phyloP scores from a whole-genome alignment of 768 basidiomycete species.

The Suillus subalutaceus region DNA sequence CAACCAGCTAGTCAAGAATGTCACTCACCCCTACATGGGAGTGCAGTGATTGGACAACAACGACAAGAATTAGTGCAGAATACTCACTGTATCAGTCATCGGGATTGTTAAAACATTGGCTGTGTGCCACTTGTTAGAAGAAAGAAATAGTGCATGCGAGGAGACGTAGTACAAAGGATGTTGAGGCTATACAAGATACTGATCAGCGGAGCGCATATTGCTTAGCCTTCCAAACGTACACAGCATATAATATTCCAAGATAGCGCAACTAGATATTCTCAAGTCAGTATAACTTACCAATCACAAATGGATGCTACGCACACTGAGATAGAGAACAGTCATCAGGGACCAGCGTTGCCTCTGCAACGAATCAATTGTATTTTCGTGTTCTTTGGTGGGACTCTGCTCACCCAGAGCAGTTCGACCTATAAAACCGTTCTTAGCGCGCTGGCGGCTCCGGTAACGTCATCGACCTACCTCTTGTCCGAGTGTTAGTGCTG shows the following conservation, averaged over 20 bases:
- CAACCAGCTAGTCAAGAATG: neutral
- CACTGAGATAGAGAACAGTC: neutral
- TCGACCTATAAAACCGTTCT: neutral
- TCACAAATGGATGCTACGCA: neutral
- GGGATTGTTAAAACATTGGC: neutral
- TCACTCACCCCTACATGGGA: conserved; percentile 1
- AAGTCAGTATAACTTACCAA: neutral
- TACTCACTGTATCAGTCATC: neutral
- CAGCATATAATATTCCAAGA: conserved; percentile 3
- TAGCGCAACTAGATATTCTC: neutral
- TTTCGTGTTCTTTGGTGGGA: neutral
- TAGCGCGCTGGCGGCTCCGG: neutral
- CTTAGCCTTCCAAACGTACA: conserved; percentile 1
- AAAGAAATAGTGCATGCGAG: neutral
- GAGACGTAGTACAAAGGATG: neutral
- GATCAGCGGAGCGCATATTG: neutral
- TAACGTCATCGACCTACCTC: neutral
- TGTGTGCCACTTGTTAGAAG: neutral
- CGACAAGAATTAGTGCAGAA: neutral
- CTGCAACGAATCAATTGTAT: neutral
- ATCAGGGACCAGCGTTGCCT: neutral
- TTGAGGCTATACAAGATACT: neutral
- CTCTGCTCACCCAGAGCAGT: neutral
- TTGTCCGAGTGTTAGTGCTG: neutral
- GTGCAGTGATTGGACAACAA: neutral